Evolutionary conservation across 305 asterid species (phyloP).

Genomic region (Solanum aculeatissimum): DNA sequence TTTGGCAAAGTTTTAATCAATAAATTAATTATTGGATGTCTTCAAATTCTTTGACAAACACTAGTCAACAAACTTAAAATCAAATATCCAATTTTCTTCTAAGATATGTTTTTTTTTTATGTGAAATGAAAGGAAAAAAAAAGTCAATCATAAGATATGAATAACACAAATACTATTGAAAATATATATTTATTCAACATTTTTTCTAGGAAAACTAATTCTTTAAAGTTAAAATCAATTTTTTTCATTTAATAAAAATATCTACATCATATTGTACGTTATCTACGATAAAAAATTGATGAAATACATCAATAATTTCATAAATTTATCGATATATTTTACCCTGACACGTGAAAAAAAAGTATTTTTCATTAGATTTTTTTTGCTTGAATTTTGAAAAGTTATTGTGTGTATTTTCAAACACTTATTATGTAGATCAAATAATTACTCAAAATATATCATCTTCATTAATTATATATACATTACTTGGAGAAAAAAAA

Average conservation of each 20-base stretch:
- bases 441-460: neutral
- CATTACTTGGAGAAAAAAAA: too few species aligned
- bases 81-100: neutral
- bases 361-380: neutral
- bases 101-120: neutral
- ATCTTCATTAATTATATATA: neutral
- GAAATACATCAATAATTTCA: accelerated
- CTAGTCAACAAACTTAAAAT: neutral
- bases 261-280: neutral
- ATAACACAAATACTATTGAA: neutral
- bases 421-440: neutral
- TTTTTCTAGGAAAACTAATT: neutral
- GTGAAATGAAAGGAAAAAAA: too few species aligned
- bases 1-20: neutral
- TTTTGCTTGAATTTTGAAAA: neutral
- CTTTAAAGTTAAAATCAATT: neutral
- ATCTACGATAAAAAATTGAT: neutral
- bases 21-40: neutral
- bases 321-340: neutral
- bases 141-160: neutral
- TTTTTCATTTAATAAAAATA: neutral
- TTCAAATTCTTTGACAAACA: neutral
- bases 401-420: neutral
- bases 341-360: neutral
- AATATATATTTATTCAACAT: neutral